phyloP scores from a whole-genome alignment of 2,329 filamentous ascomycete genomes.

The Calonectria crousiana region DNA sequence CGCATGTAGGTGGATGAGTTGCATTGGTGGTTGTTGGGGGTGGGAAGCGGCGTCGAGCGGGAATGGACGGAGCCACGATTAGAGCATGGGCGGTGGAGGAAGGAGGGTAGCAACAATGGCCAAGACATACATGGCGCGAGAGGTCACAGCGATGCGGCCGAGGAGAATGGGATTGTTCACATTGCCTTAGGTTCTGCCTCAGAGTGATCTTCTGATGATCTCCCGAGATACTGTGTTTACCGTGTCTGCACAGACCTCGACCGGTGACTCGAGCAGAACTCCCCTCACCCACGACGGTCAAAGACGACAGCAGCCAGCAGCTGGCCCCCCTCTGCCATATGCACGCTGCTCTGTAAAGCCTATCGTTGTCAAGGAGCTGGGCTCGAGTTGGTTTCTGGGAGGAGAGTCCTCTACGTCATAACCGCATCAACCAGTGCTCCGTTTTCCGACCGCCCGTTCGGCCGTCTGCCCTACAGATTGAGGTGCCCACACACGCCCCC shows the following conservation, averaged over 20 bases:
- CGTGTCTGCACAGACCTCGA: slow-evolving; percentile 31
- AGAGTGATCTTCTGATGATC: slow-evolving; percentile 35
- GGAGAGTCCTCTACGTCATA: slow-evolving; percentile 9
- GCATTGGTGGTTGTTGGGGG: background rate
- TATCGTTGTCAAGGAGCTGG: background rate
- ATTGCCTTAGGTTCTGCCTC: slow-evolving; percentile 29
- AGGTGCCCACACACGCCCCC: background rate
- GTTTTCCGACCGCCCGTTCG: background rate
- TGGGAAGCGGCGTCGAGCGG: background rate
- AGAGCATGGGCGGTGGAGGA: slow-evolving; percentile 1
- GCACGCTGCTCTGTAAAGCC: background rate
- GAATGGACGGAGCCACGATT: background rate
- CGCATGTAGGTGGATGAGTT: slow-evolving; percentile 13
- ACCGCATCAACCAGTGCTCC: background rate
- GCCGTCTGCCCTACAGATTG: background rate
- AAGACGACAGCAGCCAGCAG: background rate
- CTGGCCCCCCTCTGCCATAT: background rate
- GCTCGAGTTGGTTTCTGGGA: too few relatives aligned
- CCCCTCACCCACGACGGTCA: slow-evolving; percentile 28
- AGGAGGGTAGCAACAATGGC: background rate
- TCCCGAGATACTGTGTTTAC: slow-evolving; percentile 26
- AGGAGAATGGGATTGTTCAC: background rate
- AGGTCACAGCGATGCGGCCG: background rate
- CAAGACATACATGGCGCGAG: background rate
- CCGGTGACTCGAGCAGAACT: slow-evolving; percentile 2